phyloP scores from a whole-genome alignment of 495 filamentous ascomycete species.

The Penicillium odoratum region DNA sequence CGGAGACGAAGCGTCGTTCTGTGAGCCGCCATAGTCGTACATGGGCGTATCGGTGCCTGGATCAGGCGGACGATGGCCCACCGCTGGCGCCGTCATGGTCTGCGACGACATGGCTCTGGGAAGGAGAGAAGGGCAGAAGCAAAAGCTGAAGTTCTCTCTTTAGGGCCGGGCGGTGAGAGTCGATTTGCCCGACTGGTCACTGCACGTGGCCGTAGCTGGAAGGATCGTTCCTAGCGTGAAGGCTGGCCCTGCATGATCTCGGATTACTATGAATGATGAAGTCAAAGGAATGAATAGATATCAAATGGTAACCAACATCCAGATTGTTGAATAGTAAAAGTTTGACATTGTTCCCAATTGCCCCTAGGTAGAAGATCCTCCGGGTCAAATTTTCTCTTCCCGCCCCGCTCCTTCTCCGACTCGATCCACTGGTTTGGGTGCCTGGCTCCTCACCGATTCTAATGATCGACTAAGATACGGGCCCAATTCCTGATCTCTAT shows the following conservation, averaged over 20 bases:
- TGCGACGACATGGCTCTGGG: constrained; percentile 54
- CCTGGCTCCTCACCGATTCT: constrained; percentile 23
- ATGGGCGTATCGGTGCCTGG: constrained; percentile 42
- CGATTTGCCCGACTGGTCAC: constrained; percentile 28
- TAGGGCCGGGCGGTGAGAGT: constrained; percentile 33
- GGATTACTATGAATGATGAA: neutral
- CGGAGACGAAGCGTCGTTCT: constrained; percentile 30
- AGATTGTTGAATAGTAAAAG: constrained; percentile 3
- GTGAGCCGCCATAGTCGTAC: constrained; percentile 44
- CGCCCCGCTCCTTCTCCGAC: constrained; percentile 30
- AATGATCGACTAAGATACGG: neutral
- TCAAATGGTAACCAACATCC: neutral
- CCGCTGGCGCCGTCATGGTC: constrained; percentile 57
- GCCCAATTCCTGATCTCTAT: neutral
- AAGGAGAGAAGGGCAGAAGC: constrained; percentile 31
- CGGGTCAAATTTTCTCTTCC: constrained; percentile 34
- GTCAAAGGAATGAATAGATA: neutral
- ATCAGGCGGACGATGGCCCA: constrained; percentile 53
- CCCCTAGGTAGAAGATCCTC: constrained; percentile 18
- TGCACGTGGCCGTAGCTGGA: constrained; percentile 25
- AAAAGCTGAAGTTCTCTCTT: constrained; percentile 34
- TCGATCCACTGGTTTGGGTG: constrained; percentile 27
- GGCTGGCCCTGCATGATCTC: neutral
- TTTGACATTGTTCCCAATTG: neutral
- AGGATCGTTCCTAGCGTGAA: neutral